phyloP scores from a whole-genome alignment of 139 green algal species.

The Volvox reticuliferus region DNA sequence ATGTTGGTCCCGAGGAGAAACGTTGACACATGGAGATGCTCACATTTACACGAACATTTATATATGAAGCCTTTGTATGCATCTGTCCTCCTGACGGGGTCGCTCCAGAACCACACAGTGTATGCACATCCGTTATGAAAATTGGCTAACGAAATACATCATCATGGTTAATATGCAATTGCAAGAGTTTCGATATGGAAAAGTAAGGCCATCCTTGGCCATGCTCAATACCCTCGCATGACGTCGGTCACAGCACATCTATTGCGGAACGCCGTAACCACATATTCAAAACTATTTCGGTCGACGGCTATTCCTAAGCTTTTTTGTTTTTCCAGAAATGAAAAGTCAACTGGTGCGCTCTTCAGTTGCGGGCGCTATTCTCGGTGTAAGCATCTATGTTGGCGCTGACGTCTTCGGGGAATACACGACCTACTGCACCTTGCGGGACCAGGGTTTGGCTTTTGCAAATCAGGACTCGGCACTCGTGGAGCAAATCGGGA shows the following conservation, averaged over 20 bases:
- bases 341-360: neutral
- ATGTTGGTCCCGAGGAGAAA: no score
- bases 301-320: neutral
- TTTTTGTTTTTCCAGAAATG: neutral
- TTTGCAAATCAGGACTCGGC: constrained; percentile 23
- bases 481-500: constrained; percentile 45
- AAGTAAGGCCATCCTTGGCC: no score
- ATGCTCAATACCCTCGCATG: neutral
- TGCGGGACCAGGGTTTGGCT: constrained; percentile 26
- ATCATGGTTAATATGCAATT: neutral
- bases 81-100: no score
- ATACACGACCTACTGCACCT: constrained; percentile 47
- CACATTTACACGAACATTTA: no score
- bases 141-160: neutral
- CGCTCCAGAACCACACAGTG: neutral
- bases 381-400: constrained; percentile 38
- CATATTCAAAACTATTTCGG: neutral
- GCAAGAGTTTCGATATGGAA: neutral
- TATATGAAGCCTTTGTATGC: no score
- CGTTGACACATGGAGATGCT: no score
- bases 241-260: neutral
- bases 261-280: neutral
- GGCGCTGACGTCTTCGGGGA: constrained; percentile 45
- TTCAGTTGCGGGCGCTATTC: constrained; percentile 4
- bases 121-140: neutral